Base-by-base conservation (phyloP, 345 rosid species). In the Punica granatum region DNA sequence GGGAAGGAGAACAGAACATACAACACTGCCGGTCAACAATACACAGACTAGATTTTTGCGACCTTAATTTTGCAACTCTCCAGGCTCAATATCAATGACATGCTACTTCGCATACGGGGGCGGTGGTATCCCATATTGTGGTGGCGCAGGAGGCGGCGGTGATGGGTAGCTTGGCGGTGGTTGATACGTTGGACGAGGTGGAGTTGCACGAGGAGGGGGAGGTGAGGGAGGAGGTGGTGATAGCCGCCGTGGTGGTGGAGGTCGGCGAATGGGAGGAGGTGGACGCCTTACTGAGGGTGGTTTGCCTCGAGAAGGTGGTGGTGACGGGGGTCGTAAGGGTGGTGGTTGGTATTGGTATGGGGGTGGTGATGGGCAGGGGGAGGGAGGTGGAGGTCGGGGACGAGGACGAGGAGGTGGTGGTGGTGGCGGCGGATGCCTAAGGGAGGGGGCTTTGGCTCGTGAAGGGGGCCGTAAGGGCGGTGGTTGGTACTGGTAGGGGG, bases 341-440 rank as follows among this genome's bases (percentile, higher is more conserved):
- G n/a, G n/a, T n/a, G n/a, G n/a, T n/a, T n/a, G n/a, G n/a, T n/a
- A n/a, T n/a, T 36, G 25, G 14, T 33, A 25, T 61, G 66, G 58
- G 21, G 72, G 66, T n/a, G 72, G 4, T 67, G 10, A 62, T 33
- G 71, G 53, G 28, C 23, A 3, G 10, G 32, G 60, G 0, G 83
- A 74, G 1, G 78, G 69, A 33, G 73, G 4, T 5, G 78, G 71
- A 28, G 79, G 72, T 8, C 72, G 65, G 1, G 78, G 73, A n/a
- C 73, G 76, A 12, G 71, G 58, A 18, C 16, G 25, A 3, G n/a
- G 9, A 51, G 7, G 67, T 19, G 69, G 23, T 1, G 69, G 72
- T 21, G 72, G 64, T n/a, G 72, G 71, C n/a, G 64, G 36, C 7
- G 42, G 46, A 25, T 35, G 62, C 56, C 28, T 42, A 2, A 69